Percentiles rank a stretch among this genome's conserved stretches.
phyloP scores from a whole-genome alignment of 73 alveolate genomes.

The Paramecium caudatum region DNA sequence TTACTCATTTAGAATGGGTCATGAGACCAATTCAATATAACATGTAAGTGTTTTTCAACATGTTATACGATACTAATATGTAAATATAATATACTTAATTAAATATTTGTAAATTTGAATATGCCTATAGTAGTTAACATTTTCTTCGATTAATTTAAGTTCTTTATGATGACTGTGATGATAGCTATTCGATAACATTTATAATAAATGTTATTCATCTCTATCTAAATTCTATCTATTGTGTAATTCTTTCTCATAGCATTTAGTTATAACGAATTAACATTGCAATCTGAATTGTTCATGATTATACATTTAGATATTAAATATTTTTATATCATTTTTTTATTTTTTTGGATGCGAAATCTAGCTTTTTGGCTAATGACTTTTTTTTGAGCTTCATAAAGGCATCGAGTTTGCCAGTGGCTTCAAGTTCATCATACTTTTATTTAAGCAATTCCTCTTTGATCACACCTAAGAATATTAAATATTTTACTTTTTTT shows the following conservation, averaged over 20 bases:
- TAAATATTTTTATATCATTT: conserved; percentile 18
- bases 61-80: conserved; percentile 19
- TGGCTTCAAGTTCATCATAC: conserved; percentile 7
- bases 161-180: conserved; percentile 13
- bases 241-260: neutral
- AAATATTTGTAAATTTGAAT: neutral
- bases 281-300: neutral
- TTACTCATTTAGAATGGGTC: conserved; percentile 31
- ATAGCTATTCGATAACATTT: neutral
- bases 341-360: conserved; percentile 22
- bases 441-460: conserved; percentile 7
- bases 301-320: neutral
- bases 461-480: neutral
- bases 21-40: neutral
- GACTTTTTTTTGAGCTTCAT: conserved; percentile 11
- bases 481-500: conserved; percentile 8
- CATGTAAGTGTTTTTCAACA: conserved; percentile 23
- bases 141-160: neutral
- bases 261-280: neutral
- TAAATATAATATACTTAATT: neutral
- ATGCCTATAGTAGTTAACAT: neutral
- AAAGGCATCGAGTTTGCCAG: conserved; percentile 42
- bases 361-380: neutral
- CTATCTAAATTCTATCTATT: neutral
- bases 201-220: conserved; percentile 9